A percentile compares a stretch with the other conserved stretches of the same genome.
phyloP scores from a whole-genome alignment of 768 basidiomycete genomes.

The Lactarius evosmus region DNA sequence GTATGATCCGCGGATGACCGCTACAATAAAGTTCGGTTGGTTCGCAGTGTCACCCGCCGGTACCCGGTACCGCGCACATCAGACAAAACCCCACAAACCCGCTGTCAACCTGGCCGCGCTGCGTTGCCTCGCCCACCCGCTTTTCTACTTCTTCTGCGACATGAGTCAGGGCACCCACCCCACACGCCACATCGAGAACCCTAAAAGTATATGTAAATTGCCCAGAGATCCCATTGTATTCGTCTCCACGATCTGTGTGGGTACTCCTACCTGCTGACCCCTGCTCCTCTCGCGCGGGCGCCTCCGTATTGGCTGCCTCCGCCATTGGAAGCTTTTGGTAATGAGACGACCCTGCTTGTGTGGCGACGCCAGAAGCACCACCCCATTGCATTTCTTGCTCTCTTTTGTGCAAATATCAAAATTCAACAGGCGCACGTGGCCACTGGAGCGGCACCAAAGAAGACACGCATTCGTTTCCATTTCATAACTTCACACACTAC shows the following conservation, averaged over 20 bases:
- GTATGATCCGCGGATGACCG: too few relatives aligned
- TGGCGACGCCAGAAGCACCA: conserved; percentile 1
- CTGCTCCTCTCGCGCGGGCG: too few relatives aligned
- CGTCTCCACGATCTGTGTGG: not conserved
- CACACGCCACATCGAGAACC: not conserved
- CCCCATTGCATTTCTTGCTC: not conserved
- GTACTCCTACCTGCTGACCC: not conserved
- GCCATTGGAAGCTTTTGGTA: not conserved
- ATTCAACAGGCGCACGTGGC: too few relatives aligned
- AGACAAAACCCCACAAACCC: not conserved
- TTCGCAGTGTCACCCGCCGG: not conserved
- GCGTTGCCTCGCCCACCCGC: too few relatives aligned
- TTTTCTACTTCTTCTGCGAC: not conserved
- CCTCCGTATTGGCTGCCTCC: not conserved
- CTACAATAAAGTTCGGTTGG: too few relatives aligned
- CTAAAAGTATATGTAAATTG: too few relatives aligned
- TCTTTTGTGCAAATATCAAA: not conserved
- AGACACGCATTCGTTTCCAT: not conserved
- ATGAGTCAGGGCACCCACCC: not conserved
- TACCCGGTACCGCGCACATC: not conserved
- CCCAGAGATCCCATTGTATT: not conserved
- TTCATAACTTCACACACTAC: not conserved
- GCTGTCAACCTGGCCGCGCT: not conserved
- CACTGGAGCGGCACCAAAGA: not conserved
- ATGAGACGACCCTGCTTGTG: not conserved